These are phyloP conservation scores for Fusarium sp. DNA, from an alignment of 2,329 filamentous ascomycete species.

Conservation along the genomic window DNA sequence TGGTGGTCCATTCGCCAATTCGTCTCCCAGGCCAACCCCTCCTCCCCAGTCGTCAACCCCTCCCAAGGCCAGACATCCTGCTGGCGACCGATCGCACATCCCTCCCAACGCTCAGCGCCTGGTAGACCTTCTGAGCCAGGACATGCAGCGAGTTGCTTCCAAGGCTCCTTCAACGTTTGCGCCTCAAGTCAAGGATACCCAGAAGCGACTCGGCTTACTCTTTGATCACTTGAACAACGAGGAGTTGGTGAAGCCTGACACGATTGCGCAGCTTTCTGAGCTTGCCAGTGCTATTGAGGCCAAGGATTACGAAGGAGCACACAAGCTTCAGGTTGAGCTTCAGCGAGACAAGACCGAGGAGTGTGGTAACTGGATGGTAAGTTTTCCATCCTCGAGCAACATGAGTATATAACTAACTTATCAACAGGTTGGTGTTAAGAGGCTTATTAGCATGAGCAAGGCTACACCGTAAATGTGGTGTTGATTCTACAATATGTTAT, in stretches of 20 bases:
- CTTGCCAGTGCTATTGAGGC: constrained; percentile 75
- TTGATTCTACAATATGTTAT: constrained; percentile 30
- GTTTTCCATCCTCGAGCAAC: constrained; percentile 46
- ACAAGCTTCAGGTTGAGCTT: constrained; percentile 79
- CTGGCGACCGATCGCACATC: constrained; percentile 92
- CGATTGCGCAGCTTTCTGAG: constrained; percentile 74
- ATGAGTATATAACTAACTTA: constrained; percentile 56
- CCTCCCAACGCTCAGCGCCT: constrained; percentile 80
- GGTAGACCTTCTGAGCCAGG: constrained; percentile 82
- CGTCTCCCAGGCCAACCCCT: constrained; percentile 55
- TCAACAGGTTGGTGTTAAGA: constrained; percentile 78
- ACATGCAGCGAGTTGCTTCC: constrained; percentile 89
- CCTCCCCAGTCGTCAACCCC: constrained; percentile 62
- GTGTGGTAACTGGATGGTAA: constrained; percentile 89
- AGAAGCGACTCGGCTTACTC: constrained; percentile 91
- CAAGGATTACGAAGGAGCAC: constrained; percentile 77
- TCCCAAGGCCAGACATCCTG: constrained; percentile 76
- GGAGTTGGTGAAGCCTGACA: constrained; percentile 86
- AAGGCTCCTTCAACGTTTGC: constrained; percentile 90
- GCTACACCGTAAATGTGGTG: constrained; percentile 68
- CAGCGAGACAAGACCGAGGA: constrained; percentile 83
- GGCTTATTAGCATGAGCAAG: constrained; percentile 83
- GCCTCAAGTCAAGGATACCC: constrained; percentile 90
- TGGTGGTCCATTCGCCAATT: constrained; percentile 50
- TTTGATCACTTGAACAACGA: constrained; percentile 98